Percentiles rank a stretch among this genome's conserved stretches.
phyloP scores from a whole-genome alignment of 1,284 basidiomycete species.

The Leccinum olivaceoglutinosum region DNA sequence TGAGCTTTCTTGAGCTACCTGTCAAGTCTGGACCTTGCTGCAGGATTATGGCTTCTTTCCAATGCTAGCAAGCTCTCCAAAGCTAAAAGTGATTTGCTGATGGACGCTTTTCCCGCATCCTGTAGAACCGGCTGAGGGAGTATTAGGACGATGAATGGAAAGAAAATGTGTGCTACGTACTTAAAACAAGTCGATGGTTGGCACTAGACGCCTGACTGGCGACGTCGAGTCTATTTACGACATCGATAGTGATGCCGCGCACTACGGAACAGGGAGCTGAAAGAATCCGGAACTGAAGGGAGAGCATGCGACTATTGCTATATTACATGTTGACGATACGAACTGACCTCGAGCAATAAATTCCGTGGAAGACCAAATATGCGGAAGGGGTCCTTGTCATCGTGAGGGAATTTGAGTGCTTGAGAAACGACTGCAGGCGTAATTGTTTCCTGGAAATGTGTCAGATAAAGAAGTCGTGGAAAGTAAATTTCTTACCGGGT shows the following conservation, averaged over 20 bases:
- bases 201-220: conserved; percentile 39
- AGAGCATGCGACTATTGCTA: neutral
- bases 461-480: neutral
- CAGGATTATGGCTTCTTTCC: no score
- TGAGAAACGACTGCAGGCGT: conserved; percentile 26
- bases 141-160: conserved; percentile 2
- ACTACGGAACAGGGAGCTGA: conserved; percentile 63
- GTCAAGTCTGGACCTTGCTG: no score
- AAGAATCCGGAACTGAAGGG: conserved; percentile 56
- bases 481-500: conserved; percentile 18
- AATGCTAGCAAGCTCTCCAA: no score
- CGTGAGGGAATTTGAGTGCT: conserved; percentile 29
- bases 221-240: conserved; percentile 45
- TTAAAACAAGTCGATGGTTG: conserved; percentile 53
- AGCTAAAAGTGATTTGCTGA: no score
- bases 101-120: conserved; percentile 81
- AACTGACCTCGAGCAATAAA: conserved; percentile 58
- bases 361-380: conserved; percentile 65
- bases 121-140: conserved; percentile 55
- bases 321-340: conserved; percentile 12
- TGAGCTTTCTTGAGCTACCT: no score
- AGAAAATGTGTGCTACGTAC: conserved; percentile 35
- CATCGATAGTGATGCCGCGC: conserved; percentile 53
- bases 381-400: conserved; percentile 45
- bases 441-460: conserved; percentile 24